Evolutionary conservation across 129 eudicot species (phyloP), one percentile per base, ranked within the genome.

Genomic region (Cynara cardunculus): DNA sequence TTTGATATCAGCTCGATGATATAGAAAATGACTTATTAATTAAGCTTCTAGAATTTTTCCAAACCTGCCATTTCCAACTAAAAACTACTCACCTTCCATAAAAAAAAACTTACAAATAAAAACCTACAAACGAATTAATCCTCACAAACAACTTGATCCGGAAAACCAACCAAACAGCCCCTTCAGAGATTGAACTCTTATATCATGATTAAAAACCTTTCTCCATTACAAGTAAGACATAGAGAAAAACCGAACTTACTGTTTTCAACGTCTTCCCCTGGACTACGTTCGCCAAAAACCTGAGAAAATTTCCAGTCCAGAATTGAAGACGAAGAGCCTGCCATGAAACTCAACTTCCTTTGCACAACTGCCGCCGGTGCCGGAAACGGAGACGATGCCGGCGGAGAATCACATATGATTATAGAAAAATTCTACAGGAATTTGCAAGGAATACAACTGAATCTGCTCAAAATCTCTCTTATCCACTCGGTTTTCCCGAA

Each of bases 231-330:
- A 7, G 46, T 37, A 34, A 24, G 39, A 6, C 41, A 84, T 34
- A 59, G 26, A 62, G 75, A 37, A 71, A 69, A 72, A 24, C 16
- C 18, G 69, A 69, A 65, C 59, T 77, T 84, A 92, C 97, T 71
- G 71, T 90, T 83, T 35, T 83, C 89, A 18, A 89, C 82, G 68
- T 88, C 89, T 74, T 92, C 97, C 0, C 88, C 91, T 71, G 94
- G 91, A 82, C 35, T 85, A 16, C 82, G 89, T 34, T 92, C 92
- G 70, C 94, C 97, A 72, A 92, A 88, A 69, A 85, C 91, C 87
- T 92, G 97, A 69, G 97, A 92, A 71, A 89, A 88, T 53, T 82
- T 85, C 97, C 97, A 92, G 71, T 85, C 81, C 6, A 86, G 71
- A 22, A 85, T 26, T 3, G 96, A 61, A 14, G 93, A 75, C 18